Evolutionary conservation across 495 filamentous ascomycete species (phyloP).

Genomic region (Aspergillus affinis): DNA sequence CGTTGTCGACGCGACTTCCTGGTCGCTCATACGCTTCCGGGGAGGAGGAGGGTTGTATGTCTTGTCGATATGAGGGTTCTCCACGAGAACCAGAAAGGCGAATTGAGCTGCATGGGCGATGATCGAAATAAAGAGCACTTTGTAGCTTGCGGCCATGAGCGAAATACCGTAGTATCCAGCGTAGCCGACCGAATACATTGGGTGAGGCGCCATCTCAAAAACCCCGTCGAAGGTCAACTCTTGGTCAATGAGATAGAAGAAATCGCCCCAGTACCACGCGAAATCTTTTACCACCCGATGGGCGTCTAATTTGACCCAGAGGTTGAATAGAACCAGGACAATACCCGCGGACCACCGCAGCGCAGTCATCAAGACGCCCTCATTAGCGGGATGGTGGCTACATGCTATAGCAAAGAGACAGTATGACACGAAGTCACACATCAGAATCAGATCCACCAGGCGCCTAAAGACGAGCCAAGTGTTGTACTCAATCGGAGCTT

Average conservation of each 20-base stretch:
- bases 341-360: slow-evolving; percentile 82
- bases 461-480: slow-evolving; percentile 96
- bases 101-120: slow-evolving; percentile 94
- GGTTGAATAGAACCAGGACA: slow-evolving; percentile 84
- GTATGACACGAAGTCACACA: slow-evolving; percentile 98
- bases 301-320: slow-evolving; percentile 98
- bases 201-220: slow-evolving; percentile 98
- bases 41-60: slow-evolving; percentile 90
- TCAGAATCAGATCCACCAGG: slow-evolving; percentile 91
- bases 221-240: slow-evolving; percentile 97
- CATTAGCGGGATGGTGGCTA: slow-evolving; percentile 67
- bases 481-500: slow-evolving; percentile 95
- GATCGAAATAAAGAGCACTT: slow-evolving; percentile 93
- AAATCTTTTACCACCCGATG: slow-evolving; percentile 99
- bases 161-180: slow-evolving; percentile 98
- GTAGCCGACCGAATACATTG: slow-evolving; percentile 99
- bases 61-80: slow-evolving; percentile 98
- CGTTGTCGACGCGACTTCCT: slow-evolving; percentile 34
- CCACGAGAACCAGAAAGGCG: slow-evolving; percentile 82
- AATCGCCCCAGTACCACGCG: slow-evolving; percentile 99
- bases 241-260: slow-evolving; percentile 98
- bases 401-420: slow-evolving; percentile 93
- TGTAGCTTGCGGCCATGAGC: slow-evolving; percentile 97
- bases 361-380: slow-evolving; percentile 64
- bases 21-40: slow-evolving; percentile 54